Evolutionary conservation across 2,329 filamentous ascomycete species (phyloP).

Genomic region (Apiospora arundinis): DNA sequence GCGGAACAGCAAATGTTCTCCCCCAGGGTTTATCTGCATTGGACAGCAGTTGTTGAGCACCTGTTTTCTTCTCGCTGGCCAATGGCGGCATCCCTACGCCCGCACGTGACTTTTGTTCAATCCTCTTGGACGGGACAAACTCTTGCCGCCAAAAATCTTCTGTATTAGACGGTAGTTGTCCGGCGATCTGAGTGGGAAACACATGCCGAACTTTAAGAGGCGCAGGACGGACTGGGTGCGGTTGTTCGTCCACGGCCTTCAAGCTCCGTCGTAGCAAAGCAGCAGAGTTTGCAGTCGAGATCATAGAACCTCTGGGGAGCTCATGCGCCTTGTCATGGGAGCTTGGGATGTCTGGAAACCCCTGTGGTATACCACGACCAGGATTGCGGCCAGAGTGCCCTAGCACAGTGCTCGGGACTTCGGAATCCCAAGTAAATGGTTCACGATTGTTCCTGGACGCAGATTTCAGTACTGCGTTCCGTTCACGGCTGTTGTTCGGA

Average conservation of each 20-base stretch:
- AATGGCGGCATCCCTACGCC: background rate
- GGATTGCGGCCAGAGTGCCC: background rate
- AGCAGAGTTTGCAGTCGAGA: background rate
- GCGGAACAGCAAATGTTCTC: no score
- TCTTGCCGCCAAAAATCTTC: background rate
- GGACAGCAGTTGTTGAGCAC: no score
- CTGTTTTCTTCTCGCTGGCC: background rate
- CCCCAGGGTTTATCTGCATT: no score
- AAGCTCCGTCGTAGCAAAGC: background rate
- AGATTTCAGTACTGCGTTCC: constrained; percentile 6
- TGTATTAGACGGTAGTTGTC: background rate
- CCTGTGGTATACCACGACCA: background rate
- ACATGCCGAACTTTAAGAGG: no score
- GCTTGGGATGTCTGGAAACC: background rate
- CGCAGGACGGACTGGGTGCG: background rate
- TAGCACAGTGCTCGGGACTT: background rate
- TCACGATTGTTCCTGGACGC: background rate
- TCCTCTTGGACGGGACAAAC: background rate
- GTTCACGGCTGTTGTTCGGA: background rate
- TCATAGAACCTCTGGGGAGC: background rate
- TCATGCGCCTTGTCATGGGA: background rate
- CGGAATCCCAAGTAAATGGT: no score
- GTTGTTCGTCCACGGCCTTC: background rate
- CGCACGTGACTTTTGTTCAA: background rate
- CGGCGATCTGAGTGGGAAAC: background rate